Base-by-base conservation (phyloP, 228 moss, liverwort and hornwort genomes). In the Sphagnum fallax region DNA sequence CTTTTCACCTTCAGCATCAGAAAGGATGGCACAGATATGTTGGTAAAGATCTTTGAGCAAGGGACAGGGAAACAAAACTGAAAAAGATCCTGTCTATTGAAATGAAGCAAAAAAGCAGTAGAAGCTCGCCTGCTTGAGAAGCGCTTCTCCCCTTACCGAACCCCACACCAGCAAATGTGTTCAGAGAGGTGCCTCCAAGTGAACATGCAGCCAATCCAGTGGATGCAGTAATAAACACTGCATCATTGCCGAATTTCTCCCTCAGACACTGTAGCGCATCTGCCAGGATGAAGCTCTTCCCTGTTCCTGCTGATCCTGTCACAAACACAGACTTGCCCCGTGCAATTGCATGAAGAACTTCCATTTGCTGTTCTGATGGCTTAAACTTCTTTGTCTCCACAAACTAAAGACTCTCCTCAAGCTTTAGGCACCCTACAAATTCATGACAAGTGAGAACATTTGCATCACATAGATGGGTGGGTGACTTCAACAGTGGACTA, bases 181-280 rank as follows among this genome's bases (percentile, higher is more conserved):
- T 89, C 48, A 97, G 67, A 32, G 97, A 93, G 61, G 73, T 91
- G 63, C 97, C 93, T 68, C 93, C 91, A 51, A 97, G 55, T 16
- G 83, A 91, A 76, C 88, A 89, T 16, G 96, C 92, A 55, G 96
- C 96, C 67, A 96, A 83, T 64, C 96, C 96, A 5, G 92, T 96
- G 10, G 92, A 92, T 62, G 96, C 96, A 13, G 96, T 92, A 16
- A 96, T 91, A 71, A 79, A 92, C 49, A 96, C 91, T 8, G 73
- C 71, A 0, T 90, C 87, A 5, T 69, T 72, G 48, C 91, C 89
- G 73, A 90, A 73, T 47, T 81, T 78, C 5, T 67, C 61, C 62
- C 78, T 89, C 68, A 96, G 60, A 16, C 83, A 66, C 71, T 79
- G 80, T 55, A 92, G 75, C 32, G 89, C 90, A 75, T 80, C 82